Percentiles rank a stretch among this genome's conserved stretches.
Conservation (phyloP, 2,329 filamentous ascomycete species). For the Sclerotinia sclerotiorum region DNA sequence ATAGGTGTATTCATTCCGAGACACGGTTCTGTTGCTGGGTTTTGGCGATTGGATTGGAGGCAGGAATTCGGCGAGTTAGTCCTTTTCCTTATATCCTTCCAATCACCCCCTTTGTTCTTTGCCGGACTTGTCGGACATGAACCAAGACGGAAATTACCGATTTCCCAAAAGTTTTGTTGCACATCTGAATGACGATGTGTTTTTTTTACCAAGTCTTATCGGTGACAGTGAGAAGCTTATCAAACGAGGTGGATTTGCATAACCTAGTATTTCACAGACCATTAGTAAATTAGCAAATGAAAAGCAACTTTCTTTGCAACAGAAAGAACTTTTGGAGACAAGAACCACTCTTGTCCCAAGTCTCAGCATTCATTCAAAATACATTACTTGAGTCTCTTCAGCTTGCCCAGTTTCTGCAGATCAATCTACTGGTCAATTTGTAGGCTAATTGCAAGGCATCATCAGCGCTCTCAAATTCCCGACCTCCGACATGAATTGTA, state of each 20-base stretch:
- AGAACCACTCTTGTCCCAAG: background rate
- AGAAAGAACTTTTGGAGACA: background rate
- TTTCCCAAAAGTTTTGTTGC: constrained; percentile 23
- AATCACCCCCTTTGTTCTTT: constrained; percentile 9
- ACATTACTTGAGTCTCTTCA: background rate
- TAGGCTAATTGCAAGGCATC: constrained; percentile 1
- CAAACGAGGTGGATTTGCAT: constrained; percentile 12
- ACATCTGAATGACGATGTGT: constrained; percentile 24
- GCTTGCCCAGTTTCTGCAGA: background rate
- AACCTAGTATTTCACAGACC: constrained; percentile 1
- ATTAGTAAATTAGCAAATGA: background rate
- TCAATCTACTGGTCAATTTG: background rate
- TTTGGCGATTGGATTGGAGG: background rate
- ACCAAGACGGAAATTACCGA: constrained; percentile 17
- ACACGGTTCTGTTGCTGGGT: background rate
- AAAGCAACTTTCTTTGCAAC: background rate
- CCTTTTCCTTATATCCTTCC: background rate
- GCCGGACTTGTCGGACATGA: constrained; percentile 13
- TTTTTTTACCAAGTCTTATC: constrained; percentile 26
- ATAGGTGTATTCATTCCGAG: background rate
- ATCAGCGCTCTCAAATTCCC: constrained; percentile 1
- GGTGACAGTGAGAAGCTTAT: constrained; percentile 20
- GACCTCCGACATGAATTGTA: constrained; percentile 8
- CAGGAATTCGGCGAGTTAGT: background rate
- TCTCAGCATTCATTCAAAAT: background rate